A percentile compares a stretch with the other conserved stretches of the same genome.
These are phyloP conservation scores for Phytophthora meadii DNA, from an alignment of 352 stramenopile genomes.

Conservation along the genomic window DNA sequence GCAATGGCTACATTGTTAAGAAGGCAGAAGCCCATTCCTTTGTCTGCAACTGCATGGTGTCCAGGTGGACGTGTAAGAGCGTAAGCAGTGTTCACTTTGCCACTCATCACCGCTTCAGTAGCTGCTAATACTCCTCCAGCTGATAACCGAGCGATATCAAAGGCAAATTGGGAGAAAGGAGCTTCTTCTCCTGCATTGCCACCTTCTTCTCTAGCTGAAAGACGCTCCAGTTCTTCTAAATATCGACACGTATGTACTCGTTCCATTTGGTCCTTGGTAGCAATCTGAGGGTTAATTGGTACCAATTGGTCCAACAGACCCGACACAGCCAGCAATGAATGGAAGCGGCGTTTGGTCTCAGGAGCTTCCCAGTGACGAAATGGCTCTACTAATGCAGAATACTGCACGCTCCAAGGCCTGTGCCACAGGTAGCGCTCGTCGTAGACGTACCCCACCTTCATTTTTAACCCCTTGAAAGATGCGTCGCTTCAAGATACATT, in stretches of 20 bases:
- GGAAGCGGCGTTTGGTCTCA: constrained; percentile 85
- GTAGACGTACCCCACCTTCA: constrained; percentile 74
- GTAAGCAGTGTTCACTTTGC: constrained; percentile 55
- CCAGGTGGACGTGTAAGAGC: constrained; percentile 74
- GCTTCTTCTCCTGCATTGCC: constrained; percentile 78
- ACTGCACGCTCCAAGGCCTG: constrained; percentile 56
- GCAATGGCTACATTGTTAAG: constrained; percentile 80
- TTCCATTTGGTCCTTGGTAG: constrained; percentile 54
- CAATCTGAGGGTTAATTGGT: constrained; percentile 47
- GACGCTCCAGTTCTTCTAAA: constrained; percentile 53
- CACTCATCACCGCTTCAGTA: constrained; percentile 61
- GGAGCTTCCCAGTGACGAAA: constrained; percentile 82
- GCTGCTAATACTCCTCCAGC: constrained; percentile 68
- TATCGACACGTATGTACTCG: constrained; percentile 70
- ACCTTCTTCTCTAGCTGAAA: constrained; percentile 62
- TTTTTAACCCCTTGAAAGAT: neutral
- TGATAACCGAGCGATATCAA: constrained; percentile 79
- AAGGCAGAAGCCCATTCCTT: constrained; percentile 77
- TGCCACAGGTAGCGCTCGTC: constrained; percentile 88
- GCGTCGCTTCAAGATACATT: constrained; percentile 9
- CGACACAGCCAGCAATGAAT: constrained; percentile 77
- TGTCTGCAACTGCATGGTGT: constrained; percentile 64
- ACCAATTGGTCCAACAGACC: constrained; percentile 58
- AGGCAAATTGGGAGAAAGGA: constrained; percentile 73
- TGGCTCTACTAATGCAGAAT: constrained; percentile 60